Percentiles rank a stretch among this genome's conserved stretches.
phyloP scores from a whole-genome alignment of 1,284 basidiomycete genomes.

The Pseudozyma thailandica region DNA sequence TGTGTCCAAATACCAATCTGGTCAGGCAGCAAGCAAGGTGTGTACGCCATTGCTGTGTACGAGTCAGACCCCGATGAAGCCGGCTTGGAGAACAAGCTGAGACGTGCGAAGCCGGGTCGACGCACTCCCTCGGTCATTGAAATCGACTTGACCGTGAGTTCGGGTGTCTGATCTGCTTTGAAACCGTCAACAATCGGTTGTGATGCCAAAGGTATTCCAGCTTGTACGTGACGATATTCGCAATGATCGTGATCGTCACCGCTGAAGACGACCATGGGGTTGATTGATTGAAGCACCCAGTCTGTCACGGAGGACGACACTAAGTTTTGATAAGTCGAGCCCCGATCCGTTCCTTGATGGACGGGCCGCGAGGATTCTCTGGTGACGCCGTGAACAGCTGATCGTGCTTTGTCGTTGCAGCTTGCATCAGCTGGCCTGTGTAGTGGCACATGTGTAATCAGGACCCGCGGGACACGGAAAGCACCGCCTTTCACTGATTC shows the following conservation, averaged over 20 bases:
- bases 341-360: conserved; percentile 51
- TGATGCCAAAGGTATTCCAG: neutral
- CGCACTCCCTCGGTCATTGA: conserved; percentile 60
- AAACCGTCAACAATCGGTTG: conserved; percentile 28
- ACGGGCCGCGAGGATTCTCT: conserved; percentile 45
- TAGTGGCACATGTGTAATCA: conserved; percentile 59
- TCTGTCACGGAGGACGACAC: conserved; percentile 36
- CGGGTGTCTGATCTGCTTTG: conserved; percentile 29
- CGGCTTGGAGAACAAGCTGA: conserved; percentile 35
- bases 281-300: conserved; percentile 47
- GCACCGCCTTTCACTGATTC: conserved; percentile 28
- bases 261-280: conserved; percentile 52
- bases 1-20: conserved; percentile 57
- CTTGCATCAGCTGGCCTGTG: conserved; percentile 23
- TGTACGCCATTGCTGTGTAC: conserved; percentile 34
- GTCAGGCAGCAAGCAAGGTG: conserved; percentile 56
- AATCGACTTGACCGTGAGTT: conserved; percentile 60
- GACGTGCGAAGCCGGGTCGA: conserved; percentile 54
- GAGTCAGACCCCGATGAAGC: neutral
- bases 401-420: conserved; percentile 39
- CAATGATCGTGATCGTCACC: conserved; percentile 65
- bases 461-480: conserved; percentile 33
- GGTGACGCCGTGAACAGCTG: conserved; percentile 36
- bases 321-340: conserved; percentile 58
- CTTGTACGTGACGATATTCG: conserved; percentile 49